phyloP scores from a whole-genome alignment of 108 stramenopile genomes.

The Cyclotella cryptica region DNA sequence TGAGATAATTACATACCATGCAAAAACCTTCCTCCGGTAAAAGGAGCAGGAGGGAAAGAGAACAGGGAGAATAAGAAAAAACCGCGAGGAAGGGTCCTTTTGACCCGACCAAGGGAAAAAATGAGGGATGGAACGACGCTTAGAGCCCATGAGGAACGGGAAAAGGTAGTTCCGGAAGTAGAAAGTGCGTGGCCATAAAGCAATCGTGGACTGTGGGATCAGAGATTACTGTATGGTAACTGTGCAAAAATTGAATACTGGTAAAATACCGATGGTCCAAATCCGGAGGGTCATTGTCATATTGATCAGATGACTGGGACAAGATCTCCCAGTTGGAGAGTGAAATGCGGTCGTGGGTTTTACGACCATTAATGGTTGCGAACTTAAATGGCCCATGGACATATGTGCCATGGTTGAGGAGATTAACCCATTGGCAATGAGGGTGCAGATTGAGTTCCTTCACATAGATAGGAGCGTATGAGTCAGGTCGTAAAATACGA shows the following conservation, averaged over 20 bases:
- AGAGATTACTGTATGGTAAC: neutral
- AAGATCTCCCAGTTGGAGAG: neutral
- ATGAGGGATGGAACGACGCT: neutral
- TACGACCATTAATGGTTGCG: too few relatives aligned
- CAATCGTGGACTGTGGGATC: neutral
- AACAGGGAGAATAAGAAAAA: too few relatives aligned
- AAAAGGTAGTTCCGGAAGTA: neutral
- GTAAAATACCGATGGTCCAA: neutral
- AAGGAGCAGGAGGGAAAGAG: too few relatives aligned
- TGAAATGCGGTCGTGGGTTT: conserved; percentile 7
- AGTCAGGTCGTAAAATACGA: neutral
- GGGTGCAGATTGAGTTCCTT: neutral
- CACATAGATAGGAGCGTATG: neutral
- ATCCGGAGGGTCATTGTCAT: neutral
- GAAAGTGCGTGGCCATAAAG: neutral
- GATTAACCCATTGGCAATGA: neutral
- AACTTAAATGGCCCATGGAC: conserved; percentile 31
- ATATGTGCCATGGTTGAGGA: conserved; percentile 4
- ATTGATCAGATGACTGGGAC: neutral
- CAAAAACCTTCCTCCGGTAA: too few relatives aligned
- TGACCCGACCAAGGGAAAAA: neutral
- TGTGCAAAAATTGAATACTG: neutral
- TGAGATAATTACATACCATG: too few relatives aligned
- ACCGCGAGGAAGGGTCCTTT: too few relatives aligned
- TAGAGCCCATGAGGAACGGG: too few relatives aligned